Percentiles rank a stretch among this genome's conserved stretches.
Evolutionary conservation across 306 rosid genomes (phyloP).

Genomic region (Parietaria judaica): DNA sequence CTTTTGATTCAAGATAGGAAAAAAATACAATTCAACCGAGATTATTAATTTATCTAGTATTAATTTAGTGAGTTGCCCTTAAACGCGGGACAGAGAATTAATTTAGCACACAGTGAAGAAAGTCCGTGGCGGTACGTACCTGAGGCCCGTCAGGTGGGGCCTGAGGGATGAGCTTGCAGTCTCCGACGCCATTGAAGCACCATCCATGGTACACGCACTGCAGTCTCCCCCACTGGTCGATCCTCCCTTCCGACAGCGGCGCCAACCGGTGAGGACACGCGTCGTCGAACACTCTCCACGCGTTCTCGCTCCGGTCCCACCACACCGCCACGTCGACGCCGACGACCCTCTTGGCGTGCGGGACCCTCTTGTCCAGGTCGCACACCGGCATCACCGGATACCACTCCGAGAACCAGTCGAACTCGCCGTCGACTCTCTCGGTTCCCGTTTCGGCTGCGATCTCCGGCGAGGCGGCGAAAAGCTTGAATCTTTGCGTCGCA

Average conservation of each 20-base stretch:
- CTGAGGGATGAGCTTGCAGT: conserved; percentile 84
- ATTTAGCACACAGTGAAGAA: not conserved
- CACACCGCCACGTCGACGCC: conserved; percentile 91
- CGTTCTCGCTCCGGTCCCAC: conserved; percentile 83
- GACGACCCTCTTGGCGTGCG: conserved; percentile 68
- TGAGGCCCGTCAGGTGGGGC: conserved; percentile 76
- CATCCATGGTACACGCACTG: conserved; percentile 97
- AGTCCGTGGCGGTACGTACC: conserved; percentile 25
- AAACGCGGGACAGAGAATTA: too few relatives aligned
- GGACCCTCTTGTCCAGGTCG: conserved; percentile 39
- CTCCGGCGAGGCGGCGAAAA: conserved; percentile 37
- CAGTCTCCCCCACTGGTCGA: conserved; percentile 87
- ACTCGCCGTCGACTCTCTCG: conserved; percentile 26
- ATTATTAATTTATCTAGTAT: too few relatives aligned
- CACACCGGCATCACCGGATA: conserved; percentile 70
- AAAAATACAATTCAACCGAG: too few relatives aligned
- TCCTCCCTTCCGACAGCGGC: conserved; percentile 88
- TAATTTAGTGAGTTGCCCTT: too few relatives aligned
- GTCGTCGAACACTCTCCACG: conserved; percentile 87
- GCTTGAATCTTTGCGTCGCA: conserved; percentile 25
- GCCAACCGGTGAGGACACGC: conserved; percentile 88
- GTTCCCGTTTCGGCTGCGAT: not conserved
- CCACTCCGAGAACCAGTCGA: conserved; percentile 87
- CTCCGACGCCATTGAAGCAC: conserved; percentile 88
- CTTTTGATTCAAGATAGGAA: too few relatives aligned